phyloP scores from a whole-genome alignment of 805 yeast species.

The Myxozyma lipomycoides region DNA sequence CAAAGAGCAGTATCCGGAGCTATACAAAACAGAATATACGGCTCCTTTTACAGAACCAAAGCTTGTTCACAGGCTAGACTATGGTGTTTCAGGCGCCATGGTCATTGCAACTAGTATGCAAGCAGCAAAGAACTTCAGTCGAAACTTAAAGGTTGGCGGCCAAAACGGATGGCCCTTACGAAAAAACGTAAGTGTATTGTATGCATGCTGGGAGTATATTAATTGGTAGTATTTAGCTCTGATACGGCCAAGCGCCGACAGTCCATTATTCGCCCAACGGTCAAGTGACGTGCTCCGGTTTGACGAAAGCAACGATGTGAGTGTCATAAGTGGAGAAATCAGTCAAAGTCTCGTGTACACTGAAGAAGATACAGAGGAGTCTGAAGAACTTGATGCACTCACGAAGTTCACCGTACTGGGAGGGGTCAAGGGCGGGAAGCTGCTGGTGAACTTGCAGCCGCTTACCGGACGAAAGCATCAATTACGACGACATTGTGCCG shows the following conservation, averaged over 20 bases:
- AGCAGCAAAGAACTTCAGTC: slow-evolving; percentile 18
- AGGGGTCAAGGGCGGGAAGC: background rate
- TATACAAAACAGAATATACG: background rate
- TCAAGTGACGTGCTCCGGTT: background rate
- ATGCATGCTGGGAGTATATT: background rate
- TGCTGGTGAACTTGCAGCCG: slow-evolving; percentile 15
- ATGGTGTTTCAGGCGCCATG: slow-evolving; percentile 28
- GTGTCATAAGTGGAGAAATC: background rate
- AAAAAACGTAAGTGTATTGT: slow-evolving; percentile 11
- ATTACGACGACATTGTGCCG: slow-evolving; percentile 24
- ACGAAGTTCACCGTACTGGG: slow-evolving; percentile 11
- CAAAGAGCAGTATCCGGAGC: slow-evolving; percentile 5
- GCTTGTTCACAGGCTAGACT: slow-evolving; percentile 24
- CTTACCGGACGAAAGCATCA: slow-evolving; percentile 26
- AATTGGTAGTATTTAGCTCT: slow-evolving; percentile 10
- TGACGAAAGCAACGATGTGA: background rate
- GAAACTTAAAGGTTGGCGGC: slow-evolving; percentile 16
- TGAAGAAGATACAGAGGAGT: background rate
- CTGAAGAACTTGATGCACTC: background rate
- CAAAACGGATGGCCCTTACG: slow-evolving; percentile 23
- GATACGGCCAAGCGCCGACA: slow-evolving; percentile 1
- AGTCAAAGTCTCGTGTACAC: background rate
- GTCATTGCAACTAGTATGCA: slow-evolving; percentile 16
- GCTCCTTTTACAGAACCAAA: slow-evolving; percentile 23
- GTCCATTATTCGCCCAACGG: slow-evolving; percentile 1